Evolutionary conservation across 495 filamentous ascomycete species (phyloP).

Genomic region (Hypomontagnella monticulosa): DNA sequence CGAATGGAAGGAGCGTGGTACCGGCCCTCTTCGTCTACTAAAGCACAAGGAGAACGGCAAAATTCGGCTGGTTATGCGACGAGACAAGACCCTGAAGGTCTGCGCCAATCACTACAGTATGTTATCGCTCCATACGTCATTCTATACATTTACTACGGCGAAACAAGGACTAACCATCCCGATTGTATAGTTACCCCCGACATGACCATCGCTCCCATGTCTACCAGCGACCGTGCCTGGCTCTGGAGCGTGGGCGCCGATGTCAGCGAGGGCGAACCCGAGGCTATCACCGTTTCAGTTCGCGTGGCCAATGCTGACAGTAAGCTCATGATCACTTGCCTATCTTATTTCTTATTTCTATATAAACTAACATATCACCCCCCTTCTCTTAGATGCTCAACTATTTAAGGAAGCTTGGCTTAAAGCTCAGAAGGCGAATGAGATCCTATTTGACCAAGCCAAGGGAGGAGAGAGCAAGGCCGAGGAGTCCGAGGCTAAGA

Average conservation of each 20-base stretch:
- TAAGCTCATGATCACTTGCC: constrained; percentile 58
- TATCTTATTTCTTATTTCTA: background rate
- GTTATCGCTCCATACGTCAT: constrained; percentile 42
- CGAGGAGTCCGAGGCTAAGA: constrained; percentile 34
- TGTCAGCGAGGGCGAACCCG: constrained; percentile 97
- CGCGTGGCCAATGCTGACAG: constrained; percentile 98
- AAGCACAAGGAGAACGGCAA: constrained; percentile 99
- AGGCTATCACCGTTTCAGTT: constrained; percentile 94
- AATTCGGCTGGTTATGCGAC: constrained; percentile 96
- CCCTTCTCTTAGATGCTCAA: constrained; percentile 79
- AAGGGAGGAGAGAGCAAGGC: constrained; percentile 46
- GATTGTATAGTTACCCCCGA: constrained; percentile 82
- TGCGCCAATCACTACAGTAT: constrained; percentile 99
- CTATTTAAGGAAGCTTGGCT: constrained; percentile 98
- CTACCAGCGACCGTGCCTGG: constrained; percentile 97
- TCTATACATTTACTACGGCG: background rate
- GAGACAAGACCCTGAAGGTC: constrained; percentile 99
- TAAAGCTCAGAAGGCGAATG: constrained; percentile 97
- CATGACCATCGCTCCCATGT: constrained; percentile 98
- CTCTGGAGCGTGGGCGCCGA: constrained; percentile 99
- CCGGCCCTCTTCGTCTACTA: constrained; percentile 92
- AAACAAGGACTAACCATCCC: constrained; percentile 11
- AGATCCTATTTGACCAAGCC: constrained; percentile 76
- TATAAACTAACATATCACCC: constrained; percentile 35
- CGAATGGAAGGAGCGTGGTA: constrained; percentile 99